A percentile compares a stretch with the other conserved stretches of the same genome.
phyloP scores from a whole-genome alignment of 202 grass and related monocot genomes.

The Hordeum pubiflorum region DNA sequence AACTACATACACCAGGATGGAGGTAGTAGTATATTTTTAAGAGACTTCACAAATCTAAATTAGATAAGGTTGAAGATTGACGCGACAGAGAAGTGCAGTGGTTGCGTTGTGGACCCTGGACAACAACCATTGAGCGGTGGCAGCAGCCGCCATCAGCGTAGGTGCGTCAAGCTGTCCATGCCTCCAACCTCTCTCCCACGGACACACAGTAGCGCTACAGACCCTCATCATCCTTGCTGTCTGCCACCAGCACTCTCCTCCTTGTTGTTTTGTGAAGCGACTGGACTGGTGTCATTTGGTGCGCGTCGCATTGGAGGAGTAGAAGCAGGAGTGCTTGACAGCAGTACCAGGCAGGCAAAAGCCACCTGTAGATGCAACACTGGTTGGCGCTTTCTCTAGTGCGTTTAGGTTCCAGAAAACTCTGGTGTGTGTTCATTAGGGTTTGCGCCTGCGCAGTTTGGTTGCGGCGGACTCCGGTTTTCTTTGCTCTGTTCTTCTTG shows the following conservation, averaged over 20 bases:
- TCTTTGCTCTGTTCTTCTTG: neutral
- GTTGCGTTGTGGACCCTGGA: neutral
- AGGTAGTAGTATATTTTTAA: no score
- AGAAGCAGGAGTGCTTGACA: neutral
- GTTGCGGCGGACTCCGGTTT: neutral
- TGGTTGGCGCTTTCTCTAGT: neutral
- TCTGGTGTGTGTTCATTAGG: neutral
- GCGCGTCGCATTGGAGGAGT: neutral
- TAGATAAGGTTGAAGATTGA: no score
- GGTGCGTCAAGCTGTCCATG: neutral
- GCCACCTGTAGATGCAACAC: neutral
- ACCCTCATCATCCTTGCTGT: no score
- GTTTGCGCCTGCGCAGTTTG: neutral
- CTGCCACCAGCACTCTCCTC: neutral
- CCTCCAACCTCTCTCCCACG: neutral
- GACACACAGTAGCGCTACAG: neutral
- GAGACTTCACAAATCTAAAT: no score
- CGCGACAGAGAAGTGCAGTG: neutral
- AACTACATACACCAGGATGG: no score
- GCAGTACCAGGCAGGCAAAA: neutral
- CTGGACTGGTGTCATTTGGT: neutral
- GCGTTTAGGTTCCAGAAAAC: neutral
- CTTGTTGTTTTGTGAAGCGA: neutral
- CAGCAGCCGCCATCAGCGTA: neutral
- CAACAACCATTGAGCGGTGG: neutral